Evolutionary conservation across 164 flowering plant genomes (phyloP).

Genomic region (grape (Vitis vinifera)): ASM3070453v1 NC_081821.1:1464001-1464500

Average conservation of each 20-base stretch:
- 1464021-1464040: constrained; percentile 92
- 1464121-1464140: constrained; percentile 89
- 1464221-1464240: constrained; percentile 69
- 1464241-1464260: neutral
- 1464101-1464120: constrained; percentile 66
- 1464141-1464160: constrained; percentile 74
- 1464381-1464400: constrained; percentile 95
- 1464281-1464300: neutral
- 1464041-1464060: constrained; percentile 72
- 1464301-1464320: constrained; percentile 5
- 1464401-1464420: constrained; percentile 83
- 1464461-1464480: neutral
- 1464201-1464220: constrained; percentile 78
- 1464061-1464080: constrained; percentile 89
- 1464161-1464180: constrained; percentile 97
- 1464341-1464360: constrained; percentile 91
- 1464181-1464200: constrained; percentile 83
- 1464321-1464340: constrained; percentile 85
- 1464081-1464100: constrained; percentile 71
- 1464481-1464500: neutral
- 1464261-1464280: neutral
- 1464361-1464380: constrained; percentile 57
- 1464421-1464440: constrained; percentile 82
- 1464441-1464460: constrained; percentile 82
- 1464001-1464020: constrained; percentile 7